phyloP scores from a whole-genome alignment of 805 yeast genomes.

The Maudiozyma turicensis region DNA sequence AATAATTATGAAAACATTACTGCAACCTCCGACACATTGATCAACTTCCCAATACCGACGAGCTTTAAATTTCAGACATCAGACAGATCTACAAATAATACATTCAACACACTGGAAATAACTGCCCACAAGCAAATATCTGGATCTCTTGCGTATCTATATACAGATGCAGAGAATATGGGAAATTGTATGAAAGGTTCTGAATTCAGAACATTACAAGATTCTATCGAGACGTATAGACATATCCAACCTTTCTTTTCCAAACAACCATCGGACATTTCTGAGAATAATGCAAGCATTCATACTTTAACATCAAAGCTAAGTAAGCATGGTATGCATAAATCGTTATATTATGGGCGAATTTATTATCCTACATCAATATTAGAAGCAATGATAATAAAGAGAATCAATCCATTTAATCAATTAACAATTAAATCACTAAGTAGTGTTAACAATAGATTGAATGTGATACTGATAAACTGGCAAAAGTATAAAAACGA shows the following conservation, averaged over 20 bases:
- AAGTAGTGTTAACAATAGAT: conserved; percentile 47
- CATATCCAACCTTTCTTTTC: conserved; percentile 40
- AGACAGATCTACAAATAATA: conserved; percentile 55
- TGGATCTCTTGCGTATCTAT: conserved; percentile 78
- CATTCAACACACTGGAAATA: conserved; percentile 65
- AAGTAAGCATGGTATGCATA: neutral
- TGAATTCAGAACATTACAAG: conserved; percentile 46
- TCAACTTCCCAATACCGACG: conserved; percentile 65
- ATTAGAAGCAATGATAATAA: conserved; percentile 77
- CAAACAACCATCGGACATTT: neutral
- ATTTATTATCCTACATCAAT: conserved; percentile 82
- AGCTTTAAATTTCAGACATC: conserved; percentile 60
- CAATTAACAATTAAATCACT: conserved; percentile 70
- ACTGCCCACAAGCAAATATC: conserved; percentile 52
- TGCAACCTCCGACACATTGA: conserved; percentile 54
- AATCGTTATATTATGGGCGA: conserved; percentile 64
- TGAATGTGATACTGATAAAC: conserved; percentile 54
- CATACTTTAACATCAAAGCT: neutral
- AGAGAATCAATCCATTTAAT: conserved; percentile 46
- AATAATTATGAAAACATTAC: conserved; percentile 68
- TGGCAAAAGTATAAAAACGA: conserved; percentile 59
- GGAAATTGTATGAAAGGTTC: conserved; percentile 40
- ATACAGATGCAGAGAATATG: conserved; percentile 49
- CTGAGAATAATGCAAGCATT: neutral
- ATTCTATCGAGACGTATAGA: conserved; percentile 60